Conservation (phyloP, 2,329 filamentous ascomycete genomes). For the Gnomoniopsis smithogilvyi region DNA sequence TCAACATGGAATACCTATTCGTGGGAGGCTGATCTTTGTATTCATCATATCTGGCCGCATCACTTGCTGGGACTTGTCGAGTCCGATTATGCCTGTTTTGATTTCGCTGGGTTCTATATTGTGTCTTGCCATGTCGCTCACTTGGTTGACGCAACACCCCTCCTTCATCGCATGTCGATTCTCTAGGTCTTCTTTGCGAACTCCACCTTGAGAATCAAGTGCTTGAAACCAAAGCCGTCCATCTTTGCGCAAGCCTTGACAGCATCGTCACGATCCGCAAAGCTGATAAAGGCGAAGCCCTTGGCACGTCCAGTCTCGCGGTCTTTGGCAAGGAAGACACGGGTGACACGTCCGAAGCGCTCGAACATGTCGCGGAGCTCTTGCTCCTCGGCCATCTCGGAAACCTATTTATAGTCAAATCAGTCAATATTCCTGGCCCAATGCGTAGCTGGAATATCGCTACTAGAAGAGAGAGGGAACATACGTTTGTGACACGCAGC, state of each 20-base stretch:
- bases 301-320: constrained; percentile 94
- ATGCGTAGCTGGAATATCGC: background rate
- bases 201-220: constrained; percentile 82
- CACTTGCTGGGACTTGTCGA: too few relatives aligned
- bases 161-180: background rate
- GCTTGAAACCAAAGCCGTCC: constrained; percentile 91
- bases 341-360: constrained; percentile 91
- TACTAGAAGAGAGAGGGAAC: constrained; percentile 34
- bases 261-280: constrained; percentile 84
- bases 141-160: background rate
- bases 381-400: constrained; percentile 93
- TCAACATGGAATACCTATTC: too few relatives aligned
- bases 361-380: constrained; percentile 98
- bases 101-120: too few relatives aligned
- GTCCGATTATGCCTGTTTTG: too few relatives aligned
- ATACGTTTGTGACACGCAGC: constrained; percentile 93
- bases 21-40: too few relatives aligned
- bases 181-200: constrained; percentile 73
- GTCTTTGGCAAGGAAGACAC: constrained; percentile 98
- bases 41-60: too few relatives aligned
- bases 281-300: constrained; percentile 99
- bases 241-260: constrained; percentile 94
- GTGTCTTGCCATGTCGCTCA: background rate
- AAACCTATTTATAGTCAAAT: constrained; percentile 61
- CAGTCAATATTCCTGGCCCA: background rate